Evolutionary conservation across 2,329 filamentous ascomycete species (phyloP).

Genomic region (Fusarium tjaetaba): DNA sequence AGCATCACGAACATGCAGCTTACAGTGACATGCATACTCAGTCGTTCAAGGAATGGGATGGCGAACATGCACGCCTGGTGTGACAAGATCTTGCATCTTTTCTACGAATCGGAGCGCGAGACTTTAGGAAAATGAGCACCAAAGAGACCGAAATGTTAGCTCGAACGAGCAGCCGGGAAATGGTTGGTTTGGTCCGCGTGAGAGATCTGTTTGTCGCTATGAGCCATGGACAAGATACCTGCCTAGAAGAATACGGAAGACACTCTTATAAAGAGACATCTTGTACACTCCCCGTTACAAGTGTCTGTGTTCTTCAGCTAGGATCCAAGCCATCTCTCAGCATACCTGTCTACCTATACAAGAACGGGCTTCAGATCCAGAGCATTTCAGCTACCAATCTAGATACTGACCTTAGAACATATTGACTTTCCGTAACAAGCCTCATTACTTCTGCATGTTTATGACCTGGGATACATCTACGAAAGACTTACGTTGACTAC

Average conservation of each 20-base stretch:
- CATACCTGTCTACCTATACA: neutral
- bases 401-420: neutral
- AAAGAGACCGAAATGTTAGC: neutral
- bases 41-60: neutral
- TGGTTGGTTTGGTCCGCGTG: neutral
- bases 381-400: neutral
- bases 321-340: neutral
- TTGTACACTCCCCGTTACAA: neutral
- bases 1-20: neutral
- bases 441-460: no score
- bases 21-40: neutral
- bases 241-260: neutral
- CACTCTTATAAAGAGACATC: neutral
- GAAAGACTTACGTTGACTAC: neutral
- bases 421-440: neutral
- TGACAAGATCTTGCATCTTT: neutral
- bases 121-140: neutral
- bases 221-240: neutral
- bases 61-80: neutral
- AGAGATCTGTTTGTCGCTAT: constrained; percentile 19
- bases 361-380: neutral
- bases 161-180: neutral
- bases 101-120: neutral
- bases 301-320: neutral
- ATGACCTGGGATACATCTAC: neutral